These are phyloP conservation scores for Elaeis oleifera DNA, from an alignment of 202 grass and related monocot genomes.

Conservation along the genomic window DNA sequence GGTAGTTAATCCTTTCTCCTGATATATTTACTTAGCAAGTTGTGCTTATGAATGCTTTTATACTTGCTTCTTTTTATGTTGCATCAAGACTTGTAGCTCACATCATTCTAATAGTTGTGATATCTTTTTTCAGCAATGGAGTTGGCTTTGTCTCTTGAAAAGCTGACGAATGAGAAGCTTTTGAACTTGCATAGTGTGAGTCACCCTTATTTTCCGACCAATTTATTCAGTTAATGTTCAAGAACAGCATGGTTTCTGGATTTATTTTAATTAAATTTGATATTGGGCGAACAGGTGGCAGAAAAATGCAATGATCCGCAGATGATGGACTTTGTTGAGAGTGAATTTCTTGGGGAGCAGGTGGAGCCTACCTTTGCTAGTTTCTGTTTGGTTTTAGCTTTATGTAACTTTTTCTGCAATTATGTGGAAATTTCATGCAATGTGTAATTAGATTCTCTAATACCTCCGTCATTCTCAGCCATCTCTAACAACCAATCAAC, in stretches of 20 bases:
- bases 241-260: neutral
- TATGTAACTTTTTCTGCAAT: neutral
- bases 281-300: constrained; percentile 53
- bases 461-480: too few species aligned
- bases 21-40: too few species aligned
- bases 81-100: too few species aligned
- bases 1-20: too few species aligned
- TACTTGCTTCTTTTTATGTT: too few species aligned
- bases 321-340: constrained; percentile 61
- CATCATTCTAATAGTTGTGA: too few species aligned
- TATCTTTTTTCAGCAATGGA: constrained; percentile 73
- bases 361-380: constrained; percentile 17
- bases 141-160: constrained; percentile 75
- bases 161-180: constrained; percentile 91
- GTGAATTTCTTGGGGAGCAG: constrained; percentile 72
- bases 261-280: neutral
- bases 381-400: neutral
- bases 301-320: constrained; percentile 61
- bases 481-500: too few species aligned
- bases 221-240: neutral
- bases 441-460: too few species aligned
- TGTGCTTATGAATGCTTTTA: too few species aligned
- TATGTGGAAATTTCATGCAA: too few species aligned
- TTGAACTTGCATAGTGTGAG: constrained; percentile 65
- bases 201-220: neutral